Base-by-base conservation (phyloP, 1,284 basidiomycete genomes). In the Fereydounia khargensis region DNA sequence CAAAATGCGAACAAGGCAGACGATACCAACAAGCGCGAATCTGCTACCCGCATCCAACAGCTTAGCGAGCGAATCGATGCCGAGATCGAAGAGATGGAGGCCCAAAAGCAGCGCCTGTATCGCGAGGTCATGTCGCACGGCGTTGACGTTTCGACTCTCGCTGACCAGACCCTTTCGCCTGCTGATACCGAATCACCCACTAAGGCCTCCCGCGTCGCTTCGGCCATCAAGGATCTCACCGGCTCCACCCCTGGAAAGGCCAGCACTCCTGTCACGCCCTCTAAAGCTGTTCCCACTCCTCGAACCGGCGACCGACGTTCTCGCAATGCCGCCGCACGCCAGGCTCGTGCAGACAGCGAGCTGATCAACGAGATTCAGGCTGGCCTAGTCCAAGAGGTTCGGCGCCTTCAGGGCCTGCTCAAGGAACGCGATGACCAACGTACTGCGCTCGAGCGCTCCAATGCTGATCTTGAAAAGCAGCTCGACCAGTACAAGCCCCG, bases 291-390 rank as follows among this genome's bases (percentile, higher is more conserved):
- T 7, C 42, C 47, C n/a, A 68, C 65, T 19, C 57, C 61, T 0
- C 46, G 65, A 18, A 57, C 61, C 22, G 47, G 45, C 7, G 62
- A 65, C 20, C 55, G 65, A n/a, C 52, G 65, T 33, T 58, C 51
- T 20, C 55, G 65, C 42, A 70, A 70, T 24, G 64, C 59, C 4
- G 59, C 58, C 18, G 65, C 65, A 14, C 58, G 63, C n/a, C 47
- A 57, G 33, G 47, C 57, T n/a, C 64, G 55, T 9, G 52, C 55
- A 19, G 65, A 70, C 39, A 54, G 54, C 23, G 51, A 53, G 17
- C 60, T 70, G 14, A 64, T 68, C 56, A 68, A 70, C 33, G 59
- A 68, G 46, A 56, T 70, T 18, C 65, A 70, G 17, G 56, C 52
- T 13, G 61, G 63, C n/a, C 59, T 70, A 9, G 53, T 68, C 8